Conservation (phyloP, 129 eudicot species). For the Cynara cardunculus region DNA sequence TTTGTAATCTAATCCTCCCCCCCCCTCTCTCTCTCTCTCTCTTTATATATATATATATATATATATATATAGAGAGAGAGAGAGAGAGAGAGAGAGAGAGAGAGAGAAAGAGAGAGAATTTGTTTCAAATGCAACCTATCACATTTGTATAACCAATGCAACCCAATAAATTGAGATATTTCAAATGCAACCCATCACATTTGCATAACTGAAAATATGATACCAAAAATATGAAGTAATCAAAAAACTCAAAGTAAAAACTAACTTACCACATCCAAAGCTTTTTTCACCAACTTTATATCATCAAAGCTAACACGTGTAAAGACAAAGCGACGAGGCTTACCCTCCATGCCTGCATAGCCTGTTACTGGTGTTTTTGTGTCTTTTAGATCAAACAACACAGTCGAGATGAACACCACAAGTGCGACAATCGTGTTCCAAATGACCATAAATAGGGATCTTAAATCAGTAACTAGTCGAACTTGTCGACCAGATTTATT, state of each 20-base stretch:
- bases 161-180: no score
- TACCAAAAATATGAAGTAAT: neutral
- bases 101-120: no score
- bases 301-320: conserved; percentile 11
- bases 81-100: no score
- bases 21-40: no score
- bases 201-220: neutral
- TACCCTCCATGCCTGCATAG: neutral
- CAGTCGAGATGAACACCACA: conserved; percentile 3
- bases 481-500: neutral
- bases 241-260: no score
- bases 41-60: no score
- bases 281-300: conserved; percentile 12
- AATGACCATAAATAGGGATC: neutral
- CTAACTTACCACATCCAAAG: neutral
- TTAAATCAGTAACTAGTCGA: neutral
- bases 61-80: no score
- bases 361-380: conserved; percentile 10
- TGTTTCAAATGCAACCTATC: no score
- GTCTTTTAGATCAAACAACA: neutral
- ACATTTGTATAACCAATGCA: no score
- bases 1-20: no score
- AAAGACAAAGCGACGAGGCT: conserved; percentile 4
- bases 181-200: no score
- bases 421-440: conserved; percentile 4